Percentiles rank a stretch among this genome's conserved stretches.
phyloP scores from a whole-genome alignment of 2,329 filamentous ascomycete genomes.

The Nemania sp. region DNA sequence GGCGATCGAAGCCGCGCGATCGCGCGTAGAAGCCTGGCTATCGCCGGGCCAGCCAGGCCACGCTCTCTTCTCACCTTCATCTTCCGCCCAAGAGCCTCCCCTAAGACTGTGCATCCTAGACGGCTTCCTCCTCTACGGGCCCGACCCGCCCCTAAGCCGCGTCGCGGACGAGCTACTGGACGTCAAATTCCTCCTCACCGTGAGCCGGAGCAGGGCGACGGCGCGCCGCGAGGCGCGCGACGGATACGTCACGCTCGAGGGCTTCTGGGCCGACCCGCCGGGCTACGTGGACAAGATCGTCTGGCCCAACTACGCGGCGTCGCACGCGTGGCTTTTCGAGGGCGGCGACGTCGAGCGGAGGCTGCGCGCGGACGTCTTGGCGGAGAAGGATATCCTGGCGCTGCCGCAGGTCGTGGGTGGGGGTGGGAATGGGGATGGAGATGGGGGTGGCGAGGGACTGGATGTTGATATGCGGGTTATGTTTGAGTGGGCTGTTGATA shows the following conservation, averaged over 20 bases:
- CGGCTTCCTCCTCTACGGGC: conserved; percentile 80
- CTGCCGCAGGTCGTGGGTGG: conserved; percentile 44
- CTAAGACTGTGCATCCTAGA: conserved; percentile 73
- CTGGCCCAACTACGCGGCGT: conserved; percentile 89
- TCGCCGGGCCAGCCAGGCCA: conserved; percentile 51
- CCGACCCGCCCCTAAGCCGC: conserved; percentile 44
- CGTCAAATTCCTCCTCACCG: conserved; percentile 77
- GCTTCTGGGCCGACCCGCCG: conserved; percentile 94
- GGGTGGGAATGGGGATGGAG: not conserved
- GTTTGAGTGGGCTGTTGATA: conserved; percentile 70
- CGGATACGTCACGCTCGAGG: conserved; percentile 81
- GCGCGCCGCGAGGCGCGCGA: conserved; percentile 68
- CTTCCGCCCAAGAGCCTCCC: conserved; percentile 15
- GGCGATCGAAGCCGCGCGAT: conserved; percentile 52
- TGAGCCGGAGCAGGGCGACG: conserved; percentile 67
- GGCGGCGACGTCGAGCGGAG: conserved; percentile 66
- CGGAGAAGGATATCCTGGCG: conserved; percentile 52
- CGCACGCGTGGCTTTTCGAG: conserved; percentile 81
- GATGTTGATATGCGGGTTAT: conserved; percentile 65
- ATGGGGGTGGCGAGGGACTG: not conserved
- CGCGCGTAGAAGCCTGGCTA: conserved; percentile 54
- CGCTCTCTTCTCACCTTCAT: conserved; percentile 25
- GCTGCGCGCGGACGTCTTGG: conserved; percentile 53
- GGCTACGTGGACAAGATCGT: conserved; percentile 94
- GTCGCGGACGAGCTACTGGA: conserved; percentile 66